Percentiles rank a stretch among this genome's conserved stretches.
Conservation (phyloP, 768 basidiomycete genomes). For the Stropharia rugosoannulata region DNA sequence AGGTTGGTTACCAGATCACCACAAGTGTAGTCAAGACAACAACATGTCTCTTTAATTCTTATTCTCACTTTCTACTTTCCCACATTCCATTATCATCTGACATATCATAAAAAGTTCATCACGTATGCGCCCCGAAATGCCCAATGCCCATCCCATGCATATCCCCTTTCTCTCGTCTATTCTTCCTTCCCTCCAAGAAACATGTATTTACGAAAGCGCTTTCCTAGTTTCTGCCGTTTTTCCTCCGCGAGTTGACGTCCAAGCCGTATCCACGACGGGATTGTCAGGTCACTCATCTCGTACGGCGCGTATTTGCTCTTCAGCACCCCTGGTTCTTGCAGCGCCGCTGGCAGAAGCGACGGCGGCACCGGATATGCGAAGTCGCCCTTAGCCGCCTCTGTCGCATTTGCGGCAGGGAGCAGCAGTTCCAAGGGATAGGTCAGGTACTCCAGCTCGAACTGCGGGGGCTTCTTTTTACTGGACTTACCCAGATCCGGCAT, state of each 20-base stretch:
- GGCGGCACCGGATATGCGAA: conserved; percentile 55
- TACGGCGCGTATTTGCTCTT: conserved; percentile 67
- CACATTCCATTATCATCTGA: conserved; percentile 14
- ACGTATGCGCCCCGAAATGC: conserved; percentile 5
- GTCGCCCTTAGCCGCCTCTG: conserved; percentile 20
- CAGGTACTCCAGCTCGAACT: conserved; percentile 77
- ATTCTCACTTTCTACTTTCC: conserved; percentile 17
- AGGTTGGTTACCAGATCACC: conserved; percentile 36
- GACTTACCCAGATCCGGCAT: conserved; percentile 55
- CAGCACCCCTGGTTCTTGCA: conserved; percentile 38
- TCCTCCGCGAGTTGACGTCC: conserved; percentile 59
- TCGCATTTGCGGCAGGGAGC: conserved; percentile 27
- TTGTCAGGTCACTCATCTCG: conserved; percentile 73
- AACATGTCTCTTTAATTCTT: conserved; percentile 15
- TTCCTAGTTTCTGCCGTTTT: conserved; percentile 54
- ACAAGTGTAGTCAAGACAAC: conserved; percentile 44
- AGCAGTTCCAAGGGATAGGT: conserved; percentile 53
- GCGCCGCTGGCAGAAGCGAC: conserved; percentile 48
- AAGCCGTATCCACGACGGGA: conserved; percentile 68
- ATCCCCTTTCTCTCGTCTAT: conserved; percentile 7
- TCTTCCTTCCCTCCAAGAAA: conserved; percentile 49
- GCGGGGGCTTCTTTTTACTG: conserved; percentile 48
- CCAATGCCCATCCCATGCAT: conserved; percentile 1
- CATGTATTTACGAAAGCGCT: conserved; percentile 73
- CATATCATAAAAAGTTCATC: conserved; percentile 15